Evolutionary conservation across 2,329 filamentous ascomycete genomes (phyloP).

Genomic region (Zymoseptoria passerinii): DNA sequence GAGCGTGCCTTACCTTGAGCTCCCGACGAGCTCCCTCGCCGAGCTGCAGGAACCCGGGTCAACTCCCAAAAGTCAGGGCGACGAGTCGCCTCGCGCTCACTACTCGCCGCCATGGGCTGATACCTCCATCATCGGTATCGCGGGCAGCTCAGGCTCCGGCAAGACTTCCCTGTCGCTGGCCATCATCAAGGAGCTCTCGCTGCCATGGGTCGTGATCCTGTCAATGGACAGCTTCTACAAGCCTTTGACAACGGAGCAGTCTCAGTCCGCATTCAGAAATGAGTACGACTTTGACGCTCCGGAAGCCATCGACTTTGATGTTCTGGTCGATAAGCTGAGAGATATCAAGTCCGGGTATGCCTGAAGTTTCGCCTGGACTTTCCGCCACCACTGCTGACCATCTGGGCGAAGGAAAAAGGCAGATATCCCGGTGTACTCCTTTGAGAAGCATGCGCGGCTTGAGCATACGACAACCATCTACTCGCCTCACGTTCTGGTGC

Average conservation of each 20-base stretch:
- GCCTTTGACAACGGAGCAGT: slow-evolving; percentile 69
- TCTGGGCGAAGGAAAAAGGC: slow-evolving; percentile 59
- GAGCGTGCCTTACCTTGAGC: slow-evolving; percentile 21
- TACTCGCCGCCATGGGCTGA: slow-evolving; percentile 96
- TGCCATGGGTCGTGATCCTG: slow-evolving; percentile 96
- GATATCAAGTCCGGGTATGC: slow-evolving; percentile 86
- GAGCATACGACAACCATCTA: slow-evolving; percentile 81
- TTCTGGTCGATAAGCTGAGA: slow-evolving; percentile 66
- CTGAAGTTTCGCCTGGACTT: slow-evolving; percentile 3
- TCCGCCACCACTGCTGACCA: neutral
- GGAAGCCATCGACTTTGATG: slow-evolving; percentile 88
- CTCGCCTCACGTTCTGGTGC: slow-evolving; percentile 87
- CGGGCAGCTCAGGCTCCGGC: slow-evolving; percentile 87
- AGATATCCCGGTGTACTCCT: slow-evolving; percentile 92
- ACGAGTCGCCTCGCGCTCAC: slow-evolving; percentile 43
- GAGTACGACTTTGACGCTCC: slow-evolving; percentile 96
- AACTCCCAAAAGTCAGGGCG: neutral
- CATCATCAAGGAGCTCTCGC: slow-evolving; percentile 78
- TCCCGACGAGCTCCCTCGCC: slow-evolving; percentile 18
- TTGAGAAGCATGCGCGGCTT: slow-evolving; percentile 77
- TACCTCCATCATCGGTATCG: slow-evolving; percentile 91
- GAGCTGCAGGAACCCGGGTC: slow-evolving; percentile 8
- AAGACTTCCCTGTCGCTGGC: slow-evolving; percentile 92
- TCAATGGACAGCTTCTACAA: slow-evolving; percentile 99
- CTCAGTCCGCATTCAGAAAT: slow-evolving; percentile 72